Evolutionary conservation across 1,284 basidiomycete genomes (phyloP).

Genomic region (Polyporus tsugae): DNA sequence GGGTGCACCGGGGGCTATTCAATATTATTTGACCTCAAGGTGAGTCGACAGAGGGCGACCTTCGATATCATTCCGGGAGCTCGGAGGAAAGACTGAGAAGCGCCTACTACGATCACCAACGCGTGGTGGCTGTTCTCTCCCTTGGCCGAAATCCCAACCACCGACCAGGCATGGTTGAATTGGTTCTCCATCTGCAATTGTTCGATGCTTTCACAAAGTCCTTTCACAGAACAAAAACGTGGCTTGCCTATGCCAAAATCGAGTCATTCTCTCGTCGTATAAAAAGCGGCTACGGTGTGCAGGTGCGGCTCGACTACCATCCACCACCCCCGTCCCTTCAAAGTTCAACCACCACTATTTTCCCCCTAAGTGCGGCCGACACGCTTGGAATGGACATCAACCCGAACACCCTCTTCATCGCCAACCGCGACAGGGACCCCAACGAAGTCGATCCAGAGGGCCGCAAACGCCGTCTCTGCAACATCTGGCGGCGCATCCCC

Average conservation of each 20-base stretch:
- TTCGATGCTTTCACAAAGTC: background rate
- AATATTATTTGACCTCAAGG: background rate
- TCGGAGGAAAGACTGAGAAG: background rate
- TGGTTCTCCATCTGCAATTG: background rate
- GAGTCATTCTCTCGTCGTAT: background rate
- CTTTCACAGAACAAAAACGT: background rate
- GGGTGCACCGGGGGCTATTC: background rate
- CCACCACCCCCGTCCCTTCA: background rate
- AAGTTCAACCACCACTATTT: background rate
- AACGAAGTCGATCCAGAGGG: background rate
- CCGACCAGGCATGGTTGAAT: background rate
- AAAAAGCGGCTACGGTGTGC: background rate
- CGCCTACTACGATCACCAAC: background rate
- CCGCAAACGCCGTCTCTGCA: conserved; percentile 23
- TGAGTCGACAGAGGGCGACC: no score
- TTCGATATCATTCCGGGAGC: no score
- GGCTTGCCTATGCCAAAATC: background rate
- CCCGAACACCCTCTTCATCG: conserved; percentile 1
- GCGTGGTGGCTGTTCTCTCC: background rate
- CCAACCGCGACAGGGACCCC: background rate
- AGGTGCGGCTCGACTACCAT: background rate
- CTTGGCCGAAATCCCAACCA: background rate
- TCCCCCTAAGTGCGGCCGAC: background rate
- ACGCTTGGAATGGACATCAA: background rate
- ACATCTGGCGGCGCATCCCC: conserved; percentile 37